These are phyloP conservation scores for Pseudogymnoascus sp. DNA, from an alignment of 2,329 filamentous ascomycete species.

Conservation along the genomic window DNA sequence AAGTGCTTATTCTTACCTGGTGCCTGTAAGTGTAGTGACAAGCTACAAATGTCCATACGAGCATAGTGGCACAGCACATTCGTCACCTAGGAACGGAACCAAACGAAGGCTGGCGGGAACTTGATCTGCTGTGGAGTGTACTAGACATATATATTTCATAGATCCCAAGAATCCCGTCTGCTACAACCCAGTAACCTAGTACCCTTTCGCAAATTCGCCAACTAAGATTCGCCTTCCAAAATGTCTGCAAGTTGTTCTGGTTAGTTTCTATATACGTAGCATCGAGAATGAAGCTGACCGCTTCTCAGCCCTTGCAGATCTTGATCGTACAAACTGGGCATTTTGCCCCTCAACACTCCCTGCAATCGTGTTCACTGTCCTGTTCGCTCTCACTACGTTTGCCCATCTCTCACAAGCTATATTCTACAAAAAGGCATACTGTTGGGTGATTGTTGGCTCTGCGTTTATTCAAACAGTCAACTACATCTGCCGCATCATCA, in stretches of 20 bases:
- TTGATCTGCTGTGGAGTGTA: not conserved
- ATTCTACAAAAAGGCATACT: constrained; percentile 26
- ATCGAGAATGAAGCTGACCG: not conserved
- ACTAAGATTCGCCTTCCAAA: not conserved
- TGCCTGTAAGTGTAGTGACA: not conserved
- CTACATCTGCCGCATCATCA: constrained; percentile 18
- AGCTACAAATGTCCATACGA: not conserved
- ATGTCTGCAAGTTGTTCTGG: not conserved
- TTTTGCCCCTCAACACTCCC: constrained; percentile 28
- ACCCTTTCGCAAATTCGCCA: not conserved
- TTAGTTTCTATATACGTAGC: not conserved
- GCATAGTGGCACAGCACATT: not conserved
- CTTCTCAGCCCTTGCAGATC: not conserved
- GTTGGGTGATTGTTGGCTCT: constrained; percentile 17
- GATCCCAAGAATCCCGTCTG: not conserved
- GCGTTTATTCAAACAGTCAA: constrained; percentile 15
- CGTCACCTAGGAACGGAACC: not conserved
- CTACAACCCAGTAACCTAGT: not conserved
- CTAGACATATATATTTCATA: not conserved
- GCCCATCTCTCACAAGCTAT: constrained; percentile 30
- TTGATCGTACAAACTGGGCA: constrained; percentile 10
- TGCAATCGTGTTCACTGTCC: constrained; percentile 28
- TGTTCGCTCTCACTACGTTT: constrained; percentile 28
- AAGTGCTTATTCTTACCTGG: not conserved
- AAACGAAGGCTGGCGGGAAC: not conserved